Conservation (phyloP, 2,329 filamentous ascomycete genomes). For the Arthrobotrys iridis region DNA sequence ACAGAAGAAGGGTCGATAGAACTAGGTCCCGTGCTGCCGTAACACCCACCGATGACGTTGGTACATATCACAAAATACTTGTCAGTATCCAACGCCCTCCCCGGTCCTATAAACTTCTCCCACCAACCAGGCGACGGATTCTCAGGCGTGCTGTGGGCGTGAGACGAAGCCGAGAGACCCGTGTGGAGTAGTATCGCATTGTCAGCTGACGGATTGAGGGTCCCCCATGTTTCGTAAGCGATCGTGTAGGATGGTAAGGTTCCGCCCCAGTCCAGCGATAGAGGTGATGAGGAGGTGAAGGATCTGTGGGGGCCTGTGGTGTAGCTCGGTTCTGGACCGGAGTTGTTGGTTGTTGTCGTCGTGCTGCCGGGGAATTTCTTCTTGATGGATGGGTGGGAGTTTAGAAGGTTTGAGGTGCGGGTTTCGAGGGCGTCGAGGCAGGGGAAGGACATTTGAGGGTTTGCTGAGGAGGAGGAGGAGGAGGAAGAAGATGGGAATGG, state of each 20-base stretch:
- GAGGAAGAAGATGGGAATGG: background rate
- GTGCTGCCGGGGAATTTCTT: constrained; percentile 68
- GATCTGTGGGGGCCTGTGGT: constrained; percentile 84
- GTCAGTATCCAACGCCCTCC: constrained; percentile 75
- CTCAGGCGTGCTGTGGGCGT: constrained; percentile 87
- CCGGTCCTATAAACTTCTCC: constrained; percentile 95
- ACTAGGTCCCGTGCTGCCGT: constrained; percentile 90
- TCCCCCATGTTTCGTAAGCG: constrained; percentile 93
- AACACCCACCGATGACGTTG: constrained; percentile 95
- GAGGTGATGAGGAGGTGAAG: constrained; percentile 77
- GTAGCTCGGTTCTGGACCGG: constrained; percentile 89
- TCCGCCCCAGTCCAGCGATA: constrained; percentile 94
- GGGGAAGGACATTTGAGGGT: constrained; percentile 87
- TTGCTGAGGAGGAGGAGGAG: constrained; percentile 64
- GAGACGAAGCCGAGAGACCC: constrained; percentile 93
- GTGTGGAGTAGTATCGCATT: constrained; percentile 95
- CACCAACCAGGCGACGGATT: constrained; percentile 96
- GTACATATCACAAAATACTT: constrained; percentile 96
- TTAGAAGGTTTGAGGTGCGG: constrained; percentile 75
- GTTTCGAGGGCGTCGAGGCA: constrained; percentile 86
- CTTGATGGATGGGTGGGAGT: constrained; percentile 61
- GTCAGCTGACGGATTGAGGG: constrained; percentile 78
- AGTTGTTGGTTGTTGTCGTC: too few relatives aligned
- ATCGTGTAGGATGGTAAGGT: constrained; percentile 87
- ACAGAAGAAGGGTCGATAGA: constrained; percentile 80